Base-by-base conservation (phyloP, 257 asterid genomes). In the Ajuga chamaepitys region DNA sequence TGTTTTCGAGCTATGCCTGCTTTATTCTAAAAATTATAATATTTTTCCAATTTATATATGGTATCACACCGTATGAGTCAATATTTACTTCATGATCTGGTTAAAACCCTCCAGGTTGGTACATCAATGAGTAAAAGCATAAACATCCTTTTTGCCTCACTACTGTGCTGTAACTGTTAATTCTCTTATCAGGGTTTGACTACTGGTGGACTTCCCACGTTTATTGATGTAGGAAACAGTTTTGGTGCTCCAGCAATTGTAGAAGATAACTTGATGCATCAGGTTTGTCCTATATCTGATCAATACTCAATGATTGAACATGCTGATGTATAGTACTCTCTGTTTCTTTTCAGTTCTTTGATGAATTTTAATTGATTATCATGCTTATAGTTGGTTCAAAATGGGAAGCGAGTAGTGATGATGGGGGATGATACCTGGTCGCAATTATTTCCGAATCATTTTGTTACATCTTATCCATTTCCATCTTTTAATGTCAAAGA, bases 121-220 rank as follows among this genome's bases (percentile, higher is more conserved):
- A 17, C 25, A 9, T 42, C 44, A 44, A 65, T 52, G 48, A 50
- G 42, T 37, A 60, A 42, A 70, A 64, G 37, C 63, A 37, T 58
- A 12, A 26, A 41, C 22, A 54, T 20, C 13, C 22, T 11, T 40
- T 60, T 30, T 56, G 40, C 54, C 42, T 14, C 42, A 46, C 35
- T 32, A 17, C 25, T 66, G 3, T 62, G 61, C 60, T 26, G 30
- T 72, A 6, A 28, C 57, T 14, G 7, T 30, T 58, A 7, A 4
- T 8, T 57, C 66, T 25, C 11, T 9, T 51, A 73, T 75, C 78
- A 90, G 96, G 99, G 99, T 57, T 78, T 93, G 85, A 89, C 97
- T 47, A 93, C 99, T 35, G 99, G 99, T 73, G 99, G 99, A 58
- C 96, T 93, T 74, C 99, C 99, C 62, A 93, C 99, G n/a, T 93